These are phyloP conservation scores for Talaromyces islandicus DNA, from an alignment of 2,329 filamentous ascomycete genomes.

Conservation along the genomic window DNA sequence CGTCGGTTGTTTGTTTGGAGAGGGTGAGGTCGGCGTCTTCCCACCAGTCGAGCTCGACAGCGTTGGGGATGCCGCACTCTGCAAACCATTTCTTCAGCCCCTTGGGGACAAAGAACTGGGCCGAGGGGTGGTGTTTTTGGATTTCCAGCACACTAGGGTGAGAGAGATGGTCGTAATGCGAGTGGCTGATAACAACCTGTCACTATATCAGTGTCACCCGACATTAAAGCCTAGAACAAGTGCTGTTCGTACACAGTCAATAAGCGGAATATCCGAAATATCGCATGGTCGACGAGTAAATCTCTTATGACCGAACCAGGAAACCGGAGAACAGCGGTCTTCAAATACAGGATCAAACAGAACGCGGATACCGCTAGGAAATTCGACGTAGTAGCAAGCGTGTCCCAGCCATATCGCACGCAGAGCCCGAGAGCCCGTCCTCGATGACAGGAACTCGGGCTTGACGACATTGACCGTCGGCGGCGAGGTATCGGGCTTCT, in stretches of 20 bases:
- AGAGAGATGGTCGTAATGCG: conserved; percentile 12
- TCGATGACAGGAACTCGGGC: conserved; percentile 11
- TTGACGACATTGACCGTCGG: conserved; percentile 10
- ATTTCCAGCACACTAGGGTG: conserved; percentile 10
- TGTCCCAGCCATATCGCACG: conserved; percentile 87
- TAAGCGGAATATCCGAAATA: conserved; percentile 9
- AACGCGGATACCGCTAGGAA: conserved; percentile 70
- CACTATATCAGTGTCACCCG: not conserved
- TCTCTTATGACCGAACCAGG: conserved; percentile 32
- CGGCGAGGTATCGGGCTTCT: conserved; percentile 11
- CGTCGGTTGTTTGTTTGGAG: not conserved
- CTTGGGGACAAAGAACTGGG: conserved; percentile 10
- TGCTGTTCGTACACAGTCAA: conserved; percentile 11
- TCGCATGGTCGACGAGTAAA: conserved; percentile 11
- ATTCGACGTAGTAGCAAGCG: conserved; percentile 82
- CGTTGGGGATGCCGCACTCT: conserved; percentile 8
- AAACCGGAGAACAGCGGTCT: conserved; percentile 68
- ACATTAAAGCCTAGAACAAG: not conserved
- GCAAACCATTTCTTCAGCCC: conserved; percentile 12
- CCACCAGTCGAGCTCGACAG: conserved; percentile 12
- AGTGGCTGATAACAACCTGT: conserved; percentile 12
- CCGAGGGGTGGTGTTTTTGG: conserved; percentile 7
- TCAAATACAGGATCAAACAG: conserved; percentile 87
- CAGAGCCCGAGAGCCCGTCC: conserved; percentile 6
- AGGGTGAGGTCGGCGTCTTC: conserved; percentile 11